Conservation (phyloP, 495 filamentous ascomycete genomes). For the Talaromyces stipitatus region DNA sequence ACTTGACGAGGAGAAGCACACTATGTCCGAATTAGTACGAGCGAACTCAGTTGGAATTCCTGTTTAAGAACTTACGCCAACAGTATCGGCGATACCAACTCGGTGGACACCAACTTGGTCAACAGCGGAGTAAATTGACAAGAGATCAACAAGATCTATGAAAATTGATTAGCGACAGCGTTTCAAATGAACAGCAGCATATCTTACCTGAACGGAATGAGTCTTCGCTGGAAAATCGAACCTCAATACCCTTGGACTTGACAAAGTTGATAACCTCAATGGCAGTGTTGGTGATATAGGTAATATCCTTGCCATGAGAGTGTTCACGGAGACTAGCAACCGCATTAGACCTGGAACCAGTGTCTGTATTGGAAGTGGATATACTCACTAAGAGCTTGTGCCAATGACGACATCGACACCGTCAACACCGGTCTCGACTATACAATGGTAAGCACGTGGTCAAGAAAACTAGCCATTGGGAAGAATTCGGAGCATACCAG, state of each 20-base stretch:
- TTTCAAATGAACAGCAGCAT: neutral
- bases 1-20: slow-evolving; percentile 73
- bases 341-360: neutral
- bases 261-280: slow-evolving; percentile 92
- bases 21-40: neutral
- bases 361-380: neutral
- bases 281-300: slow-evolving; percentile 81
- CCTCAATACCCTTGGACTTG: slow-evolving; percentile 84
- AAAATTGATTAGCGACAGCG: neutral
- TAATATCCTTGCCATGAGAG: slow-evolving; percentile 91
- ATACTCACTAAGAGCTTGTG: slow-evolving; percentile 60
- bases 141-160: slow-evolving; percentile 62
- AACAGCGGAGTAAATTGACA: slow-evolving; percentile 70
- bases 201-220: slow-evolving; percentile 59
- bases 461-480: neutral
- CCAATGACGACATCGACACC: slow-evolving; percentile 88
- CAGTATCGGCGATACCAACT: slow-evolving; percentile 79
- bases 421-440: slow-evolving; percentile 73
- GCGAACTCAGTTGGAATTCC: neutral
- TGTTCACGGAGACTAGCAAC: slow-evolving; percentile 63
- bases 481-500: slow-evolving; percentile 18
- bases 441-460: neutral
- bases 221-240: slow-evolving; percentile 71
- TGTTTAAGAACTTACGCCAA: slow-evolving; percentile 34
- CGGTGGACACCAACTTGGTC: slow-evolving; percentile 76